Evolutionary conservation across 2,329 filamentous ascomycete species (phyloP).

Genomic region (Monosporascus sp.): DNA sequence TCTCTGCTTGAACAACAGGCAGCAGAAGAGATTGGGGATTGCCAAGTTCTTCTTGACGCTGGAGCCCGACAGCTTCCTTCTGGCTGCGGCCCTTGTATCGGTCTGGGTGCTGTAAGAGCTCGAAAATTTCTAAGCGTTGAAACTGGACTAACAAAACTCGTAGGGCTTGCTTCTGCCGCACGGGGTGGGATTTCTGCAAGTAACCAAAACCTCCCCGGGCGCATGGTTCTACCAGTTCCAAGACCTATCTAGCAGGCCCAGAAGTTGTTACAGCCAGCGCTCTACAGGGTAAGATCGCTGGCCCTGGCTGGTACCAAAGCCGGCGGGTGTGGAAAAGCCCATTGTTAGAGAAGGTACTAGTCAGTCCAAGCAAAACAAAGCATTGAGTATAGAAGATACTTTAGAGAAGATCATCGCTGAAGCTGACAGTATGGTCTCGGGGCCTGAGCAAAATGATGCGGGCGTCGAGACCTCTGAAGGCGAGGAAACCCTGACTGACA

Average conservation of each 20-base stretch:
- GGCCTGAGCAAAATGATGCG: not conserved
- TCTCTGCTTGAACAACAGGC: conserved; percentile 70
- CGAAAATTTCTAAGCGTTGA: too few relatives aligned
- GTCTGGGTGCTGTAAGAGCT: conserved; percentile 47
- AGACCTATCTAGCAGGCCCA: conserved; percentile 47
- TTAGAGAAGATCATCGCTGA: conserved; percentile 16
- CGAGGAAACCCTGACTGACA: conserved; percentile 61
- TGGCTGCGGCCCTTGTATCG: conserved; percentile 82
- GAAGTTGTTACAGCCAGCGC: conserved; percentile 91
- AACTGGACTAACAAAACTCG: too few relatives aligned
- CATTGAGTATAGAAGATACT: conserved; percentile 62
- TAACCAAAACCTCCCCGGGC: too few relatives aligned
- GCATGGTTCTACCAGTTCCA: too few relatives aligned
- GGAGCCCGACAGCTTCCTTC: conserved; percentile 67
- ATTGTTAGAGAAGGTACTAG: conserved; percentile 68
- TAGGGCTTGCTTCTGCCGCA: too few relatives aligned
- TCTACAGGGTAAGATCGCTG: conserved; percentile 63
- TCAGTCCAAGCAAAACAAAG: conserved; percentile 56
- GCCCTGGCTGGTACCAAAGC: conserved; percentile 74
- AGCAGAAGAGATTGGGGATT: conserved; percentile 77
- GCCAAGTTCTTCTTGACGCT: conserved; percentile 77
- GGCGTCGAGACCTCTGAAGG: not conserved
- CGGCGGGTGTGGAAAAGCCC: conserved; percentile 62
- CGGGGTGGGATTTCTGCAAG: too few relatives aligned
- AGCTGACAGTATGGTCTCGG: conserved; percentile 3